A percentile compares a stretch with the other conserved stretches of the same genome.
Evolutionary conservation across 2,329 filamentous ascomycete genomes (phyloP).

Genomic region (Penicillium sp.): DNA sequence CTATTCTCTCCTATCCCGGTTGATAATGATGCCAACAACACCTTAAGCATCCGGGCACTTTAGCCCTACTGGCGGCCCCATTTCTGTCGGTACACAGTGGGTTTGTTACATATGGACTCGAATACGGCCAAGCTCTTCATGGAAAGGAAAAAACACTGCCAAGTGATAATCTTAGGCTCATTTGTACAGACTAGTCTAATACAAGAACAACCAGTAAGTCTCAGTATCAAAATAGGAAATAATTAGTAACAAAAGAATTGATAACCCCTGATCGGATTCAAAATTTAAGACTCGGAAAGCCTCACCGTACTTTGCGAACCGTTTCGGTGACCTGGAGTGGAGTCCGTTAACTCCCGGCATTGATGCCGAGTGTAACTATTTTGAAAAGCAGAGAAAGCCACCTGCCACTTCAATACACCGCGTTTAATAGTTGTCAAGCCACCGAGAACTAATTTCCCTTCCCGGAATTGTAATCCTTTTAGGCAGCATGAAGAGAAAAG

Average conservation of each 20-base stretch:
- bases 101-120: background rate
- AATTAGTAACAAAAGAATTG: constrained; percentile 2
- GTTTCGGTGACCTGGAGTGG: constrained; percentile 14
- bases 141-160: background rate
- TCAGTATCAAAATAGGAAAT: background rate
- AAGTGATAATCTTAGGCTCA: background rate
- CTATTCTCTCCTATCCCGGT: constrained; percentile 4
- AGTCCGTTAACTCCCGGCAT: constrained; percentile 12
- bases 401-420: constrained; percentile 14
- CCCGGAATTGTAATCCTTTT: background rate
- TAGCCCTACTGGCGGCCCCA: constrained; percentile 4
- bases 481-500: background rate
- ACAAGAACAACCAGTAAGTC: background rate
- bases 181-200: background rate
- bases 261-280: constrained; percentile 4
- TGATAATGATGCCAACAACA: background rate
- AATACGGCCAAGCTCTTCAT: background rate
- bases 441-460: background rate
- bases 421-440: constrained; percentile 12
- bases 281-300: constrained; percentile 6
- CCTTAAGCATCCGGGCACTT: constrained; percentile 1
- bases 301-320: constrained; percentile 22
- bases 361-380: constrained; percentile 13
- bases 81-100: background rate
- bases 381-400: background rate